Percentiles rank a stretch among this genome's conserved stretches.
These are phyloP conservation scores for Fusarium transvaalense DNA, from an alignment of 2,329 filamentous ascomycete genomes.

Conservation along the genomic window DNA sequence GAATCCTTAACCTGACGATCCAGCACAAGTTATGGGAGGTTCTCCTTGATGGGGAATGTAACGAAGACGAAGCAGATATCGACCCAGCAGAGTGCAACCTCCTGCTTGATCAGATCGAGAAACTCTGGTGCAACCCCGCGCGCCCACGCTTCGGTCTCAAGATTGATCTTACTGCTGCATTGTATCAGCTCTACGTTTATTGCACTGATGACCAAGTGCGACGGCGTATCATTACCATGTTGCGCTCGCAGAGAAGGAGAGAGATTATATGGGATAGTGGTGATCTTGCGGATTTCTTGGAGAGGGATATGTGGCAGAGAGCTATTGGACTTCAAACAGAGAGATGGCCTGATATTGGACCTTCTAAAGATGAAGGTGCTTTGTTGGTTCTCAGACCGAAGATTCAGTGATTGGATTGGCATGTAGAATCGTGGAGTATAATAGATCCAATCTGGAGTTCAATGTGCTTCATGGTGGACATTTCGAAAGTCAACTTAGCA, in stretches of 20 bases:
- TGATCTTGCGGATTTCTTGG: constrained; percentile 7
- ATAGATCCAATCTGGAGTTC: too few species aligned
- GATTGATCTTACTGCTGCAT: constrained; percentile 7
- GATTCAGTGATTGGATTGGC: not conserved
- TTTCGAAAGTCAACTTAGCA: too few species aligned
- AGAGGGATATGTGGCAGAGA: constrained; percentile 1
- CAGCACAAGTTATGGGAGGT: constrained; percentile 22
- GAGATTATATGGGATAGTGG: constrained; percentile 18
- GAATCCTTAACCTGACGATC: constrained; percentile 5
- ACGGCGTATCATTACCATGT: not conserved
- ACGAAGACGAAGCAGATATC: not conserved
- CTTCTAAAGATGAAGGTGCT: not conserved
- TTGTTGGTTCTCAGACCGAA: constrained; percentile 9
- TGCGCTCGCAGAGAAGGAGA: not conserved
- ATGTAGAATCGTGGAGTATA: not conserved
- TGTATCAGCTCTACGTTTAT: constrained; percentile 18
- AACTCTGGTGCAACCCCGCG: constrained; percentile 6
- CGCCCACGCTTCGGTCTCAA: constrained; percentile 12
- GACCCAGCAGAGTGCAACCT: constrained; percentile 1
- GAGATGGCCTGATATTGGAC: constrained; percentile 18
- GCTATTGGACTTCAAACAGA: constrained; percentile 3
- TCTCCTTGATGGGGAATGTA: not conserved
- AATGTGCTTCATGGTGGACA: too few species aligned
- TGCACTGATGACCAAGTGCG: not conserved
- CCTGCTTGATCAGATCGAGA: constrained; percentile 4